Percentiles rank a stretch among this genome's conserved stretches.
phyloP scores from a whole-genome alignment of 2,329 filamentous ascomycete species.

The Chaetomium globosum region DNA sequence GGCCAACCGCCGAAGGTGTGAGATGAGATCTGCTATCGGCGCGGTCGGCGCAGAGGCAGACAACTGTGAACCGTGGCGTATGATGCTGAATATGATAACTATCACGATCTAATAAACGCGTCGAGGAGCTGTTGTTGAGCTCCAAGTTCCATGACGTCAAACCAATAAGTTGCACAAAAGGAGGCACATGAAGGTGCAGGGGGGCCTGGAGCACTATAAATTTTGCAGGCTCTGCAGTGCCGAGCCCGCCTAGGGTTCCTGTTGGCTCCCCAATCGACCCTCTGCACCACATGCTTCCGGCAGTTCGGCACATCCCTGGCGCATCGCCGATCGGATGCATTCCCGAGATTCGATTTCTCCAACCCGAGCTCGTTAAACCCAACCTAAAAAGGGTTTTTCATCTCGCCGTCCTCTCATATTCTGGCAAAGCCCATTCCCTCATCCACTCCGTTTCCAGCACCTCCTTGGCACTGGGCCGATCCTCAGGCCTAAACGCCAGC shows the following conservation, averaged over 20 bases:
- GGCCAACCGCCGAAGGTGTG: neutral
- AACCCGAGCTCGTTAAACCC: neutral
- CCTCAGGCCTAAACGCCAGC: conserved; percentile 28
- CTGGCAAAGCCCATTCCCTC: conserved; percentile 26
- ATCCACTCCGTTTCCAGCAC: conserved; percentile 32
- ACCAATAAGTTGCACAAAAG: neutral
- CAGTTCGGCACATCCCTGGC: conserved; percentile 2
- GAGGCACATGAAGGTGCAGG: neutral
- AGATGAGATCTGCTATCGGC: neutral
- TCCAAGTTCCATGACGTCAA: neutral
- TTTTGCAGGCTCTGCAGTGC: neutral
- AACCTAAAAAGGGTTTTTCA: neutral
- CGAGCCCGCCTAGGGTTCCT: neutral
- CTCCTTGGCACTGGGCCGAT: conserved; percentile 27
- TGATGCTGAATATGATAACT: neutral
- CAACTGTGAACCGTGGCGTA: neutral
- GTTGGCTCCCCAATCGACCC: neutral
- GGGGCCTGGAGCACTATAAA: neutral
- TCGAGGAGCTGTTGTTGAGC: neutral
- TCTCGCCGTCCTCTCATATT: neutral
- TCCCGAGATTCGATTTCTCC: neutral
- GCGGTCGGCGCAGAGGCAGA: too few relatives aligned
- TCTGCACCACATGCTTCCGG: neutral
- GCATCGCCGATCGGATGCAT: neutral
- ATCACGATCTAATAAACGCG: neutral